Base-by-base conservation (phyloP, 2,329 filamentous ascomycete species). In the Capronia coronata region DNA sequence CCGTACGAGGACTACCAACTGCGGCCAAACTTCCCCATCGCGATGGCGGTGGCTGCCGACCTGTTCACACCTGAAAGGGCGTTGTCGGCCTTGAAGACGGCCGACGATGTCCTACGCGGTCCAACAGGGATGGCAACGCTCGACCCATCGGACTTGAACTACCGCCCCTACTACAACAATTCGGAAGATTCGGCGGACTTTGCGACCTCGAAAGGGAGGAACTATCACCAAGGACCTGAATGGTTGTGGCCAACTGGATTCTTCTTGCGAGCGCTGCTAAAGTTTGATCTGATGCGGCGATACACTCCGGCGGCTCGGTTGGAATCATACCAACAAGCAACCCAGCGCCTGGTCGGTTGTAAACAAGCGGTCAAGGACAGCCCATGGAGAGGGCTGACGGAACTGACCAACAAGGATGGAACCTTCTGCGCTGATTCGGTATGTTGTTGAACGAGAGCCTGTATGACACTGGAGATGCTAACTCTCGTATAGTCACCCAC, bases 201-300 rank as follows among this genome's bases (percentile, higher is more conserved):
- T 63, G 80, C 87, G 9, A 97, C 91, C 0, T 82, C 86, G 60
- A 97, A 97, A 69, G 93, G 93, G 43, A 79, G 93, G 49, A 98
- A 97, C 69, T 98, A 98, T 70, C 93, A 98, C 68, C 91, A 97
- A 67, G 93, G 93, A 3, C 94, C 93, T 0, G 93, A 98, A 67
- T 98, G 93, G 93, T 72, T 96, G 19, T 98, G 93, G 93, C 94
- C 91, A 0, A 91, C 88, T 1, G 93, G 93, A 3, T 98, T 89
- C 74, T 98, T 95, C 75, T 75, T 96, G 18, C 83, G 94, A 42
- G 93, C 93, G 1, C 73, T 98, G 57, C 77, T 98, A 56, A 86
- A 89, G 67, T 97, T 97, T 63, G 89, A 96, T 65, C 72, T 97
- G 43, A 76, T 78, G 72, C 76, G 89, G 23, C 78, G 87, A 42